phyloP scores from a whole-genome alignment of 345 rosid species.

The Brassica cretica region DNA sequence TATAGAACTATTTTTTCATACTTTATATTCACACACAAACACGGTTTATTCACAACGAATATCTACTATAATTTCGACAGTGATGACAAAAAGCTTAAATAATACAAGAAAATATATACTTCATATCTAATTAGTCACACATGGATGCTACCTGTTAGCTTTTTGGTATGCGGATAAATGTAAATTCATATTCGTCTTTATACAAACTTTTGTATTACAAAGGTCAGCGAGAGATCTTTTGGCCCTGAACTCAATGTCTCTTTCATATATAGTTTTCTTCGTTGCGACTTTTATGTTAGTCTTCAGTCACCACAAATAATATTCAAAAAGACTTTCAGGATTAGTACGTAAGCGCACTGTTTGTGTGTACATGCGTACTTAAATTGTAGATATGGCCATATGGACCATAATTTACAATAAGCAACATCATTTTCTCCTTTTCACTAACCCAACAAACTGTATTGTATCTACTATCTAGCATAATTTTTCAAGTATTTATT shows the following conservation, averaged over 20 bases:
- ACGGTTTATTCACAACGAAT: not conserved
- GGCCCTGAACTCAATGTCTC: constrained; percentile 29
- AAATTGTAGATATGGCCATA: constrained; percentile 17
- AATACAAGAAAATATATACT: not conserved
- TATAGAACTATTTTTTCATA: not conserved
- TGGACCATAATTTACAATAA: constrained; percentile 2
- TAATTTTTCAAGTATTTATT: not conserved
- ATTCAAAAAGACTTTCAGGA: constrained; percentile 31
- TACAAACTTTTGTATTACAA: not conserved
- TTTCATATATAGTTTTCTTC: constrained; percentile 20
- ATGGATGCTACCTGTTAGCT: constrained; percentile 4
- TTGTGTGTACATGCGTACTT: constrained; percentile 23
- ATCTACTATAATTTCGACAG: not conserved
- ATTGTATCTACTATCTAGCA: not conserved
- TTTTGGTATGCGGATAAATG: constrained; percentile 9
- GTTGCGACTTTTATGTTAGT: constrained; percentile 27
- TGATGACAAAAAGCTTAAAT: not conserved
- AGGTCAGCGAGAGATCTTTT: constrained; percentile 6
- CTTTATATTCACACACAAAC: not conserved
- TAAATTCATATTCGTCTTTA: constrained; percentile 3
- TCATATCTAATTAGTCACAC: not conserved
- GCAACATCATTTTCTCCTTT: not conserved
- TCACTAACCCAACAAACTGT: constrained; percentile 7
- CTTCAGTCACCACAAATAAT: constrained; percentile 17
- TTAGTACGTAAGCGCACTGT: constrained; percentile 5